Base-by-base conservation (phyloP, 352 stramenopile species). In the Phytophthora vignae region DNA sequence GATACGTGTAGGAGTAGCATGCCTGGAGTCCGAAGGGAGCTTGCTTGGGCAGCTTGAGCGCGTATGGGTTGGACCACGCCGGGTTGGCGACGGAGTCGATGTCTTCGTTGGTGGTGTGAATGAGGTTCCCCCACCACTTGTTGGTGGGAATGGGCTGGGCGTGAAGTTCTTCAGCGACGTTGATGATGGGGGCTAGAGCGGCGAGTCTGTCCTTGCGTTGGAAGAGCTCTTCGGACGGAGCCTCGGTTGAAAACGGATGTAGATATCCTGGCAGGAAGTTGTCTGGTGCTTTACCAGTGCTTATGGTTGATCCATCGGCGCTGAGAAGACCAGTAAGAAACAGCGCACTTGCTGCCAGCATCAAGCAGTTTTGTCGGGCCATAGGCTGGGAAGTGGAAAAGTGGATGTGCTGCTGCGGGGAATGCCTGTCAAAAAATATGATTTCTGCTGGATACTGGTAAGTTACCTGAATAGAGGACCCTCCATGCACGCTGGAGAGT, bases 81-180 rank as follows among this genome's bases (percentile, higher is more conserved):
- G 78, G 81, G 56, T 85, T 80, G 14, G 77, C 67, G 57, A 78
- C 64, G 5, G 79, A 68, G 38, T 73, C 70, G 48, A 83, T 59
- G 54, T 70, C 79, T 36, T 81, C 76, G 48, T 49, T 56, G 19
- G 71, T 85, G 31, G 81, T 83, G 71, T 88, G 78, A 64, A 92
- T 88, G 55, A 90, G 69, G 71, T 92, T 92, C 8, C 82, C 82
- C 84, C 85, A 87, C 83, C 81, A 88, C 60, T 88, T 79, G 80
- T 92, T 90, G 53, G 83, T 88, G 62, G 84, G 84, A 38, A 92
- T 85, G 3, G 84, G 55, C 44, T 66, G 81, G 48, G 31, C 74
- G 48, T 50, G 78, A 58, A 71, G 69, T 11, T 64, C 72, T 66
- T 63, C 42, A 38, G 54, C 67, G 14, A 86, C 67, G 70, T 89